Evolutionary conservation across 805 yeast species (phyloP).

Genomic region (Zygoascus tannicola): DNA sequence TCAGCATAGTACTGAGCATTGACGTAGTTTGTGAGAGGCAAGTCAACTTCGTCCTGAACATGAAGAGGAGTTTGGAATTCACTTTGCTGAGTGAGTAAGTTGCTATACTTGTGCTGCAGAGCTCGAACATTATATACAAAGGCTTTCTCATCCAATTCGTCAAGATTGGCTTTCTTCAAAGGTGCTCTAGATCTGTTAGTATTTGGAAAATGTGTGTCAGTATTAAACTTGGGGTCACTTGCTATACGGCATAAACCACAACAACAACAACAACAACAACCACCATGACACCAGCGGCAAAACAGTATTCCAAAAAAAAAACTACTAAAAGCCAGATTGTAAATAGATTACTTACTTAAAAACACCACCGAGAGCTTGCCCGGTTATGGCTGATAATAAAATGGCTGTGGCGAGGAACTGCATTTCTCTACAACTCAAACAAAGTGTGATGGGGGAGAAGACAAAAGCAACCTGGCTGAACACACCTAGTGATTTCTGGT

Average conservation of each 20-base stretch:
- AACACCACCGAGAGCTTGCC: not conserved
- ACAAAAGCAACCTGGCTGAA: no score
- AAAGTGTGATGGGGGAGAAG: not conserved
- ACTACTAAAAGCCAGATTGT: no score
- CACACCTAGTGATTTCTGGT: no score
- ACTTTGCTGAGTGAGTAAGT: not conserved
- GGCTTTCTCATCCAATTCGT: not conserved
- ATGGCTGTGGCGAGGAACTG: not conserved
- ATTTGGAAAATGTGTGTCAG: no score
- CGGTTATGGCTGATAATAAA: not conserved
- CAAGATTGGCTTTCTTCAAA: not conserved
- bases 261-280: no score
- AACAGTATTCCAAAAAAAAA: no score
- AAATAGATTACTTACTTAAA: not conserved
- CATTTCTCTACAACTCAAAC: not conserved
- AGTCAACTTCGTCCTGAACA: constrained; percentile 43
- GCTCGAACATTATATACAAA: not conserved
- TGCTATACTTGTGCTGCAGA: not conserved
- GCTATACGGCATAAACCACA: no score
- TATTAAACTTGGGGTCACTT: no score
- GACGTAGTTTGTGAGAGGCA: constrained; percentile 85
- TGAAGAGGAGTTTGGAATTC: not conserved
- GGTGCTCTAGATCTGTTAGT: no score
- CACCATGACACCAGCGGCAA: no score
- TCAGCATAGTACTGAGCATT: constrained; percentile 97